Conservation (phyloP, 2,329 filamentous ascomycete species). For the Ophiostoma sp. region DNA sequence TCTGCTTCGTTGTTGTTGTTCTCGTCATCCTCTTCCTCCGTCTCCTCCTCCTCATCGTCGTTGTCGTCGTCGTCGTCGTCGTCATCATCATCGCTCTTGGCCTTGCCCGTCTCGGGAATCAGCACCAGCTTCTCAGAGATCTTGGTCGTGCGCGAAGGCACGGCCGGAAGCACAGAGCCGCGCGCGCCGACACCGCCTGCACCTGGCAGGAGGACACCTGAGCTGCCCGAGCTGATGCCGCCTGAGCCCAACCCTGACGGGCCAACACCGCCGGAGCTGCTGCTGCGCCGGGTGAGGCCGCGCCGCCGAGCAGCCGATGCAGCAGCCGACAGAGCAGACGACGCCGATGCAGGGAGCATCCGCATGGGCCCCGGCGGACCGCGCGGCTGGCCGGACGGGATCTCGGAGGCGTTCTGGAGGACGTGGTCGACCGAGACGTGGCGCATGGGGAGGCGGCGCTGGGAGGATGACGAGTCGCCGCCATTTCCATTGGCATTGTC, state of each 20-base stretch:
- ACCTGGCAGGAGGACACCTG: slow-evolving; percentile 28
- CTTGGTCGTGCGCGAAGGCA: slow-evolving; percentile 86
- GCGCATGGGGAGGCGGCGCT: slow-evolving; percentile 50
- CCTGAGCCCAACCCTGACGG: neutral
- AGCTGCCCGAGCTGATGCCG: neutral
- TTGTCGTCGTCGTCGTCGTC: slow-evolving; percentile 53
- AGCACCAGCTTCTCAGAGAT: slow-evolving; percentile 96
- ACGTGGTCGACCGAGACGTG: slow-evolving; percentile 92
- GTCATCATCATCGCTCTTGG: slow-evolving; percentile 34
- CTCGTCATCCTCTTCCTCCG: slow-evolving; percentile 65
- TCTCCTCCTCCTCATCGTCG: slow-evolving; percentile 41
- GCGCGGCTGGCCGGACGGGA: slow-evolving; percentile 88
- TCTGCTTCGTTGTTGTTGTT: slow-evolving; percentile 94
- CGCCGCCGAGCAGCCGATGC: slow-evolving; percentile 21
- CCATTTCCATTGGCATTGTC: no score
- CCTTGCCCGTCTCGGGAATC: slow-evolving; percentile 61
- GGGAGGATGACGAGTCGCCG: slow-evolving; percentile 18
- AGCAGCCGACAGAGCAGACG: slow-evolving; percentile 16
- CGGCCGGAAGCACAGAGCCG: slow-evolving; percentile 40
- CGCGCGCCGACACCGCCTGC: slow-evolving; percentile 33
- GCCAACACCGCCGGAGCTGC: slow-evolving; percentile 28
- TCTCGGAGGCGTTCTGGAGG: slow-evolving; percentile 87
- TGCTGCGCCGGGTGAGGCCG: slow-evolving; percentile 20
- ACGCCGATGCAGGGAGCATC: slow-evolving; percentile 23
- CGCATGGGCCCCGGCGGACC: slow-evolving; percentile 59